phyloP scores from a whole-genome alignment of 225 moss, liverwort and hornwort genomes.

The Polytrichum commune region DNA sequence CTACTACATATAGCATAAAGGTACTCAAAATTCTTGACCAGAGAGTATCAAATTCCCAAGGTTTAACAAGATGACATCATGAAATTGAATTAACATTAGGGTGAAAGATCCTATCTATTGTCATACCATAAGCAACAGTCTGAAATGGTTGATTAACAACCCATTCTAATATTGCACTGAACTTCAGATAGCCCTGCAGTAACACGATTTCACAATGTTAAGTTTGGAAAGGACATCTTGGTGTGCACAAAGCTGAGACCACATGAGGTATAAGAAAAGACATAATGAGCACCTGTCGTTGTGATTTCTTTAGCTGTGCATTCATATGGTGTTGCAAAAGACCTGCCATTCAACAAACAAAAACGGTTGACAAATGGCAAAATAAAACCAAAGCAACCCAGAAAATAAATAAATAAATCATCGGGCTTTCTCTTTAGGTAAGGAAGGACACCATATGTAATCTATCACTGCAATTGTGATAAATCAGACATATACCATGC shows the following conservation, averaged over 20 bases:
- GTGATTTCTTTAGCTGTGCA: constrained; percentile 51
- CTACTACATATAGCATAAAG: too few relatives aligned
- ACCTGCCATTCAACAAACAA: constrained; percentile 21
- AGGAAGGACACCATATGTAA: too few relatives aligned
- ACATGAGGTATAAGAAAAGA: constrained; percentile 8
- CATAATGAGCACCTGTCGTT: constrained; percentile 49
- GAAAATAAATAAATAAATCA: too few relatives aligned
- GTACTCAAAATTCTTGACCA: too few relatives aligned
- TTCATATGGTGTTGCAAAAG: constrained; percentile 49
- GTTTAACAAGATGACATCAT: too few relatives aligned
- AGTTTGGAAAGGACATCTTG: background rate
- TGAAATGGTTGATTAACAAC: constrained; percentile 54
- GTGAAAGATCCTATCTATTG: background rate
- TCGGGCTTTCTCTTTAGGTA: too few relatives aligned
- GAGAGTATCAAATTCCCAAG: too few relatives aligned
- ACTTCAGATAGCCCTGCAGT: constrained; percentile 61
- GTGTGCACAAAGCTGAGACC: background rate
- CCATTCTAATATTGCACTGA: constrained; percentile 58
- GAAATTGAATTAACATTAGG: too few relatives aligned
- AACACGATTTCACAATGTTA: constrained; percentile 13
- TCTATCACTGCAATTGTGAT: too few relatives aligned
- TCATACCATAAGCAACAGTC: constrained; percentile 56
- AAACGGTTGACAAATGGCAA: background rate
- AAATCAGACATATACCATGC: too few relatives aligned
- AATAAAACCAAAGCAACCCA: background rate